A percentile compares a stretch with the other conserved stretches of the same genome.
Evolutionary conservation across 306 rosid genomes (phyloP).

Genomic region (Phaseolus lunatus): DNA sequence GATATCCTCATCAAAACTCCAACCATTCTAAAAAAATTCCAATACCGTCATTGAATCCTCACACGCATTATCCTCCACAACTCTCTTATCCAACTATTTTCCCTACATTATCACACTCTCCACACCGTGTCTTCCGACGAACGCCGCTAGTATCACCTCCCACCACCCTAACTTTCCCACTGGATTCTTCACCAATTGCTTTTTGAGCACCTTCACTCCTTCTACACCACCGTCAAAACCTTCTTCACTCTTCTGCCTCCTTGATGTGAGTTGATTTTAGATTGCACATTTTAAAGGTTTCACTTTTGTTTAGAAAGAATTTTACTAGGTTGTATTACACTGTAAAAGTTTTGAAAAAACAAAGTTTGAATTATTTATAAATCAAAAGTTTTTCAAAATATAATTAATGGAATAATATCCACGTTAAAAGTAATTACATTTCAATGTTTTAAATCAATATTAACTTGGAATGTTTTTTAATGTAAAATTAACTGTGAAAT

Average conservation of each 20-base stretch:
- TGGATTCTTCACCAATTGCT: conserved; percentile 81
- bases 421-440: too few relatives aligned
- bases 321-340: too few relatives aligned
- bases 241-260: conserved; percentile 17
- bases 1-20: conserved; percentile 80
- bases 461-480: too few relatives aligned
- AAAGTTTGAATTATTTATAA: too few relatives aligned
- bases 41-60: not conserved
- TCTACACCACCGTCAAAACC: conserved; percentile 49
- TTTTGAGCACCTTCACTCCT: conserved; percentile 74
- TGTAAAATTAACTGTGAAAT: too few relatives aligned
- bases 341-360: too few relatives aligned
- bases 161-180: conserved; percentile 88
- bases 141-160: conserved; percentile 84
- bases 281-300: too few relatives aligned
- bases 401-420: too few relatives aligned
- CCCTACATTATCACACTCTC: conserved; percentile 82
- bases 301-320: too few relatives aligned
- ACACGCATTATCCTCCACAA: conserved; percentile 41
- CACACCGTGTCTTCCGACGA: conserved; percentile 70
- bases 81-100: conserved; percentile 77
- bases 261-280: too few relatives aligned
- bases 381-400: too few relatives aligned
- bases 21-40: conserved; percentile 42
- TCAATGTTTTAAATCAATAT: too few relatives aligned